Conservation (phyloP, 202 grass and related monocot genomes). For the Zoysia matrella region DNA sequence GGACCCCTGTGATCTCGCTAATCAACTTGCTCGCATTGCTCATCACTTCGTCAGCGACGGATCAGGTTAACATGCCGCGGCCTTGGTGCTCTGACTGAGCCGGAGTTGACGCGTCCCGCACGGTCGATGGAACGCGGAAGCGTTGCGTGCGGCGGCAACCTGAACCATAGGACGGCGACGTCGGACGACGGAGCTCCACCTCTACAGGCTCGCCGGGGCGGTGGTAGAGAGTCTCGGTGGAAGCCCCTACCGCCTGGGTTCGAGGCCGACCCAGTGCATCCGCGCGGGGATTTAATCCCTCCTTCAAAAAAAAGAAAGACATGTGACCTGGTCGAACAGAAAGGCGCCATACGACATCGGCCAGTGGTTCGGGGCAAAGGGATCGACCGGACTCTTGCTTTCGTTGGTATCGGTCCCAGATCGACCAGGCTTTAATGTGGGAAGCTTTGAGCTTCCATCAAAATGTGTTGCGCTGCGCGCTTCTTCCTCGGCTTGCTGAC, state of each 20-base stretch:
- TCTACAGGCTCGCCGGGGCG: no score
- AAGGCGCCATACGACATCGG: background rate
- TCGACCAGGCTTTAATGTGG: slow-evolving; percentile 28
- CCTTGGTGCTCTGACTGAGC: no score
- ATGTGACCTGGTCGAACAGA: background rate
- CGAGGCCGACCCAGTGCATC: no score
- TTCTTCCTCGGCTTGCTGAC: background rate
- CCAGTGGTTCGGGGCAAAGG: slow-evolving; percentile 10
- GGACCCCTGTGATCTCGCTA: background rate
- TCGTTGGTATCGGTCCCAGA: slow-evolving; percentile 39
- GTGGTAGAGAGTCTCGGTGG: no score
- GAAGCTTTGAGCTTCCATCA: slow-evolving; percentile 44
- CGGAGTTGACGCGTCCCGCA: no score
- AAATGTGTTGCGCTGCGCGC: slow-evolving; percentile 36
- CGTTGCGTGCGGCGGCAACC: no score
- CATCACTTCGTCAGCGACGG: no score
- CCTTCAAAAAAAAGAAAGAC: no score
- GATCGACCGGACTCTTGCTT: slow-evolving; percentile 35
- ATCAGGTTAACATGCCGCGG: no score
- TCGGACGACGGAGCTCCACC: background rate
- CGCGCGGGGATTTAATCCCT: no score
- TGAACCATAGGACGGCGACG: no score
- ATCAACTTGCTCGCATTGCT: background rate
- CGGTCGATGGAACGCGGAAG: background rate
- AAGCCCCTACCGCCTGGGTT: no score